Conservation (phyloP, 2,329 filamentous ascomycete species). For the Coniochaeta prunicola region DNA sequence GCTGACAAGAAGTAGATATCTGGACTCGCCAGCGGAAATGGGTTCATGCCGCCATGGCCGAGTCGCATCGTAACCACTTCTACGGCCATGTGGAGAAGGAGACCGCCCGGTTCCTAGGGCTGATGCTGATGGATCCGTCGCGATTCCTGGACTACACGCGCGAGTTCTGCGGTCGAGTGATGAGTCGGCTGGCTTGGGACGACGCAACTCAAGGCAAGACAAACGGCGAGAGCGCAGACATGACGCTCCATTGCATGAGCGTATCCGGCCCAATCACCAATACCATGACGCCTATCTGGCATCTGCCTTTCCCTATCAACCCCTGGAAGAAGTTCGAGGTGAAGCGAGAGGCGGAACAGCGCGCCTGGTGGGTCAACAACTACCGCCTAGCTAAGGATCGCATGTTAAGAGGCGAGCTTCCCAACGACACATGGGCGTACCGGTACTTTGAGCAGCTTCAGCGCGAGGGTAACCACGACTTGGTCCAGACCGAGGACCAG, state of each 20-base stretch:
- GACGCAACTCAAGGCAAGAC: conserved; percentile 36
- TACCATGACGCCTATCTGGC: conserved; percentile 40
- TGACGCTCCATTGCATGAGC: conserved; percentile 41
- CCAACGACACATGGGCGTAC: conserved; percentile 37
- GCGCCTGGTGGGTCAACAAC: conserved; percentile 37
- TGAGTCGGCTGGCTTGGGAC: conserved; percentile 42
- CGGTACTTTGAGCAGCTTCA: conserved; percentile 38
- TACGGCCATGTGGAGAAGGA: conserved; percentile 42
- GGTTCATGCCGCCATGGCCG: conserved; percentile 39
- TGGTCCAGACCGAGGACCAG: conserved; percentile 33
- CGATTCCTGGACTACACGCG: conserved; percentile 37
- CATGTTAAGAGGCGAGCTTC: conserved; percentile 31
- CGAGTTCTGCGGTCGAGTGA: conserved; percentile 42
- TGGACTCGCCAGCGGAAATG: conserved; percentile 44
- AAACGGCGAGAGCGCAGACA: conserved; percentile 38
- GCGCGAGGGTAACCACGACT: conserved; percentile 27
- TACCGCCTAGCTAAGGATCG: conserved; percentile 32
- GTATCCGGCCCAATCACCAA: conserved; percentile 45
- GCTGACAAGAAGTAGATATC: conserved; percentile 24
- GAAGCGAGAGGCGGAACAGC: conserved; percentile 32
- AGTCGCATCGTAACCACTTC: conserved; percentile 30
- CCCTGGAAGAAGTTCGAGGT: conserved; percentile 41
- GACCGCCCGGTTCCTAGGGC: conserved; percentile 35
- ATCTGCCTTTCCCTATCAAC: conserved; percentile 34
- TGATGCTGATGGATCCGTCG: conserved; percentile 36